Evolutionary conservation across 495 filamentous ascomycete species (phyloP).

Genomic region (Neurospora pannonica): DNA sequence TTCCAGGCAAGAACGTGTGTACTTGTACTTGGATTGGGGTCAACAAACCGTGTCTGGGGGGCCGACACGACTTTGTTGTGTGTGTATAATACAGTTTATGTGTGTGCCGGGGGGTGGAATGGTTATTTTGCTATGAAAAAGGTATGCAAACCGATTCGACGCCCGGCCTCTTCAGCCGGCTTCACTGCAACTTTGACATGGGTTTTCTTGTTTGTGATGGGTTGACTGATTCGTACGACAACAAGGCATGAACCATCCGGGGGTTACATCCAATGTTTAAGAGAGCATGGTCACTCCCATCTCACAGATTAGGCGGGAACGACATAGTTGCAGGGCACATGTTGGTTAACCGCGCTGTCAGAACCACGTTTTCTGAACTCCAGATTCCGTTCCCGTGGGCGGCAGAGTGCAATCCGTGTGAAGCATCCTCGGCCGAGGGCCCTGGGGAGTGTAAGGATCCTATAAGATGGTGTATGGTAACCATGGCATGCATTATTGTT

Average conservation of each 20-base stretch:
- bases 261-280: background rate
- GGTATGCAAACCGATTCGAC: background rate
- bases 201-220: background rate
- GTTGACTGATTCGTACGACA: background rate
- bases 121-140: background rate
- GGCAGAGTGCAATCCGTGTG: background rate
- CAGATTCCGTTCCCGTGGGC: background rate
- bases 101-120: background rate
- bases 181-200: background rate
- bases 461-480: background rate
- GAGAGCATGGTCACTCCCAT: background rate
- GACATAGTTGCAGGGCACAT: background rate
- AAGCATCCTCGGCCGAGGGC: background rate
- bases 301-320: background rate
- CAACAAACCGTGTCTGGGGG: background rate
- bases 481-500: background rate
- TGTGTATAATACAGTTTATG: background rate
- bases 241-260: background rate
- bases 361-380: background rate
- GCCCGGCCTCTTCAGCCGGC: background rate
- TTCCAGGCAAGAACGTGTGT: background rate
- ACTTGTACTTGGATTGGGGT: background rate
- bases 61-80: background rate
- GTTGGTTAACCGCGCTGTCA: background rate
- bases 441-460: background rate